These are phyloP conservation scores for Spergularia azorica DNA, from an alignment of 179 eudicot species.

Conservation along the genomic window DNA sequence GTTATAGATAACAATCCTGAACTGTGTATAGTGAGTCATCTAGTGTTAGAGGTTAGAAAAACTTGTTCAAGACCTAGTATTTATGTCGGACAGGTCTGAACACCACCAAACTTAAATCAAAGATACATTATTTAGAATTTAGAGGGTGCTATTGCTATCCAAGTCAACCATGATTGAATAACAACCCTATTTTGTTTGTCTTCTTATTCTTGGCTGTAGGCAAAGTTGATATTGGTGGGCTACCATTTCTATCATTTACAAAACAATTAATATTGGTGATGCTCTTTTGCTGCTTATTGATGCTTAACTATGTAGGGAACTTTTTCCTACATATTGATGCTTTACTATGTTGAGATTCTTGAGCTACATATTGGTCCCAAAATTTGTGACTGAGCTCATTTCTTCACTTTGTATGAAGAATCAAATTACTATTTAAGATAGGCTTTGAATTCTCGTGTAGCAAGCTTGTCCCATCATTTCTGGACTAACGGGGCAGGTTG, in stretches of 20 bases:
- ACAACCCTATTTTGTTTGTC: conserved; percentile 19
- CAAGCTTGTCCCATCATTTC: not conserved
- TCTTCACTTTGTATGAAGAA: not conserved
- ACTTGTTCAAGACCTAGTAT: not conserved
- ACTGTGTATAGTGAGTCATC: conserved; percentile 5
- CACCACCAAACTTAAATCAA: conserved; percentile 1
- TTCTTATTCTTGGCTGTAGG: conserved; percentile 14
- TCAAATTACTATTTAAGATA: not conserved
- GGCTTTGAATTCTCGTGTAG: not conserved
- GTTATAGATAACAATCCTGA: not conserved
- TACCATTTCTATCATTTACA: conserved; percentile 4
- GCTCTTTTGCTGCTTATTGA: not conserved
- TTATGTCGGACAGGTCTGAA: not conserved
- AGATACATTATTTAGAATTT: not conserved
- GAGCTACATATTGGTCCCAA: not conserved
- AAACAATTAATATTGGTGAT: conserved; percentile 13
- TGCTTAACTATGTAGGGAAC: conserved; percentile 6
- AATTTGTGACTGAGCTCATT: not conserved
- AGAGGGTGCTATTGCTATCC: not conserved
- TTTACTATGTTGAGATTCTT: conserved; percentile 11
- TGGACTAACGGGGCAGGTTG: not conserved
- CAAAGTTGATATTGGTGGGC: conserved; percentile 20
- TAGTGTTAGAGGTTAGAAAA: not conserved
- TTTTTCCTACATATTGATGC: conserved; percentile 18
- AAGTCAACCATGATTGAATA: conserved; percentile 27